Percentiles rank a stretch among this genome's conserved stretches.
Conservation (phyloP, 768 basidiomycete species). For the Cystofilobasidium ferigula region DNA sequence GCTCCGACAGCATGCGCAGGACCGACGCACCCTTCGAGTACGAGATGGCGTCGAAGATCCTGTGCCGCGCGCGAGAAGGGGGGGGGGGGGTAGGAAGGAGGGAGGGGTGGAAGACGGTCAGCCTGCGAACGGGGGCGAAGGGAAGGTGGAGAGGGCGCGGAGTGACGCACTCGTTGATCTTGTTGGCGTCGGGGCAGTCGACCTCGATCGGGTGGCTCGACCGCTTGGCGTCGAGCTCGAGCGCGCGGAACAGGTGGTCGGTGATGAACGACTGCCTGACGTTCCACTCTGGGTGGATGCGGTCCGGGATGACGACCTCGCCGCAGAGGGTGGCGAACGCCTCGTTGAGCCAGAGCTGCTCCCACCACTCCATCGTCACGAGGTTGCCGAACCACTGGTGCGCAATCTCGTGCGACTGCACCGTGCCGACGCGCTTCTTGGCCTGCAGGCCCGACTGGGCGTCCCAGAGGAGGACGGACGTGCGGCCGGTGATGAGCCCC, state of each 20-base stretch:
- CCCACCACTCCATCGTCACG: slow-evolving; percentile 89
- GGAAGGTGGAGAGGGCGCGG: slow-evolving; percentile 46
- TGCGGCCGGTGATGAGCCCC: slow-evolving; percentile 82
- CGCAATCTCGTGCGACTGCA: slow-evolving; percentile 76
- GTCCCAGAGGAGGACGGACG: slow-evolving; percentile 67
- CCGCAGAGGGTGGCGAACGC: slow-evolving; percentile 55
- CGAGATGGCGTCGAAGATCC: slow-evolving; percentile 68
- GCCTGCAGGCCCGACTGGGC: slow-evolving; percentile 59
- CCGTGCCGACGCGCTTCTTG: slow-evolving; percentile 65
- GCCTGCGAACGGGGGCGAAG: too few species aligned
- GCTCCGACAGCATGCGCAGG: slow-evolving; percentile 82
- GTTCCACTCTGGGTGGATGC: slow-evolving; percentile 62
- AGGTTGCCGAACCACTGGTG: slow-evolving; percentile 49
- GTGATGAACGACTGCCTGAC: slow-evolving; percentile 70
- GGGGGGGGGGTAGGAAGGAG: too few species aligned
- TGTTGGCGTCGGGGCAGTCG: slow-evolving; percentile 71
- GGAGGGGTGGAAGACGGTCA: too few species aligned
- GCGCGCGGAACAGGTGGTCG: slow-evolving; percentile 54
- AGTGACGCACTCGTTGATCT: slow-evolving; percentile 53
- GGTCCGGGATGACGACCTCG: slow-evolving; percentile 31
- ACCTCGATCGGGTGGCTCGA: slow-evolving; percentile 92
- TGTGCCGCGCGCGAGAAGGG: too few species aligned
- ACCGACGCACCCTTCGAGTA: slow-evolving; percentile 75
- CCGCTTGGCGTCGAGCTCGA: slow-evolving; percentile 67
- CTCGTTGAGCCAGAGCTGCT: slow-evolving; percentile 48